Evolutionary conservation across 2,329 filamentous ascomycete species (phyloP), one percentile per base, ranked within the genome.

Genomic region (Ceratocystis cacaofunesta): DNA sequence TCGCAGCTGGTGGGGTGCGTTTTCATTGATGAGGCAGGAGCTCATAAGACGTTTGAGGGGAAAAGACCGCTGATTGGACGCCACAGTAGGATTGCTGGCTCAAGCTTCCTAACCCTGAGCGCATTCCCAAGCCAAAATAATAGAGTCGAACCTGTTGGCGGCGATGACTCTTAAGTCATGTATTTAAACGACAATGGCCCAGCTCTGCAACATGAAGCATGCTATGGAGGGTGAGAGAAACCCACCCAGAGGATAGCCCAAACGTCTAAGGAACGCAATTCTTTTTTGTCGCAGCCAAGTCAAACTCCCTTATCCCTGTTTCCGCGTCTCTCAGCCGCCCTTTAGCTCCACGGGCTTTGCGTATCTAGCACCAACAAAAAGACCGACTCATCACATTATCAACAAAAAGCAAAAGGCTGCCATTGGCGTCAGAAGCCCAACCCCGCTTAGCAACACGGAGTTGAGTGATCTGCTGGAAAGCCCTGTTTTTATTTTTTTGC

Each of bases 281-380:
- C 48, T 57, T 36, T 10, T 28, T 57, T 57, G 52, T 57, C 25
- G 52, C 52, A 57, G 52, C 52, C 52, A 57, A 57, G 52, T 22
- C 52, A 57, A 57, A 32, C 52, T 32, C 52, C 52, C 52, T 57
- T 32, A 57, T 57, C 52, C 52, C 52, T 57, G 52, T 15, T 17
- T 32, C 19, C 48, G 25, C 52, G 25, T 30, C 22, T 25, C 19
- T 22, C 52, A 32, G 28, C 15, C 10, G 25, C 52, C 17, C 46
- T 50, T 6, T 17, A 50, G 19, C 17, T 22, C 46, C 17, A 50
- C 46, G 32, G 32, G 32, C 32, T 36, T 36, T 22, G 19, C 12
- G 48, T 7, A 50, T 50, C 22, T 57, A 19, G 52, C 52, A 57
- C 52, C 52, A 57, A 57, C 52, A 57, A 57, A 55, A 57, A 57